Percentiles rank a stretch among this genome's conserved stretches.
phyloP scores from a whole-genome alignment of 164 flowering plant species.

The Piper betle region DNA sequence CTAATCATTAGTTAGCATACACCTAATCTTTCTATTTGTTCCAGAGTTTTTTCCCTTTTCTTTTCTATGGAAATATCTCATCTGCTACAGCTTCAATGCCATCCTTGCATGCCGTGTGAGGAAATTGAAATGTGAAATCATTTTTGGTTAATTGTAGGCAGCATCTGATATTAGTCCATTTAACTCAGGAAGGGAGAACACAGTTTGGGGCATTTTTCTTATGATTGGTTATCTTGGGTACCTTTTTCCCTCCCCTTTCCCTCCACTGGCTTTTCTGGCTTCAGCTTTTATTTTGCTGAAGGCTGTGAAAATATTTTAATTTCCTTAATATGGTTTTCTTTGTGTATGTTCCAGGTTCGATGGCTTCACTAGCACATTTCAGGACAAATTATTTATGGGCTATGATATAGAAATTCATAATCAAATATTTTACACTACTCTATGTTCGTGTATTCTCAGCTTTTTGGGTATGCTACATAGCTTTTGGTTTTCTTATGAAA shows the following conservation, averaged over 20 bases:
- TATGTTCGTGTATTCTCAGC: no score
- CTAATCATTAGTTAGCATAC: no score
- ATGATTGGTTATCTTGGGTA: constrained; percentile 85
- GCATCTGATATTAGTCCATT: constrained; percentile 60
- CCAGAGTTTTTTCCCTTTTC: no score
- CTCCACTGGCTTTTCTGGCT: neutral
- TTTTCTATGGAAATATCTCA: neutral
- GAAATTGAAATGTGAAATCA: neutral
- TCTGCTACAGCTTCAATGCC: neutral
- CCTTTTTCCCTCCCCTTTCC: no score
- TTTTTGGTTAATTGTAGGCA: constrained; percentile 30
- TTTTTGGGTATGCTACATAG: no score
- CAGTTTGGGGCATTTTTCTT: constrained; percentile 84
- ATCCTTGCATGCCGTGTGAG: neutral
- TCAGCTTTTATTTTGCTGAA: no score
- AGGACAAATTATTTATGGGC: constrained; percentile 90
- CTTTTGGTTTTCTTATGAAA: no score
- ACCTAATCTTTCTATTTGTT: no score
- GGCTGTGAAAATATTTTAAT: neutral
- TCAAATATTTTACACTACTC: constrained; percentile 97
- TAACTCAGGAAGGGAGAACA: constrained; percentile 71
- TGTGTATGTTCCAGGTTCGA: constrained; percentile 47
- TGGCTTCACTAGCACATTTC: constrained; percentile 98
- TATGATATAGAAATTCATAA: constrained; percentile 95
- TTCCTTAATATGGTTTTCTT: no score